These are phyloP conservation scores for Paecilomyces fulvus DNA, from an alignment of 2,329 filamentous ascomycete species.

Conservation along the genomic window DNA sequence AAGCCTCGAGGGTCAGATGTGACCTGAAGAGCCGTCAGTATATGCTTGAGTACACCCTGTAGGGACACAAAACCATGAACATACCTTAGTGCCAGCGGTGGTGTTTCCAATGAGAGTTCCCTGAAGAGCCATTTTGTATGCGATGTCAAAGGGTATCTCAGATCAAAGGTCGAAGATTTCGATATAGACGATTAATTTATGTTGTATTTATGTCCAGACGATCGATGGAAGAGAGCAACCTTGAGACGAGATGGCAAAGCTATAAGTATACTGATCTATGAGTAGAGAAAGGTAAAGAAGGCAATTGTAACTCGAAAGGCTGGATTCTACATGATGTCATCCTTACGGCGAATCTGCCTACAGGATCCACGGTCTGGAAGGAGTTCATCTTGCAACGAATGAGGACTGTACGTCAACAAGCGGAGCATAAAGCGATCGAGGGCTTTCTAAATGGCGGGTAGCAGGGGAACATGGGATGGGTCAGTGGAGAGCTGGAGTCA, in stretches of 20 bases:
- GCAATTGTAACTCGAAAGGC: background rate
- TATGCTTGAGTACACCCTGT: background rate
- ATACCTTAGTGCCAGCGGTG: slow-evolving; percentile 28
- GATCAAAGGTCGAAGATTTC: background rate
- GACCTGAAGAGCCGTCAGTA: slow-evolving; percentile 9
- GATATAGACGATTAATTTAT: background rate
- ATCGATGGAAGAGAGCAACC: background rate
- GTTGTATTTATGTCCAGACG: background rate
- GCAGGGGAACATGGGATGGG: background rate
- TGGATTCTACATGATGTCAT: slow-evolving; percentile 20
- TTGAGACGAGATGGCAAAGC: slow-evolving; percentile 6
- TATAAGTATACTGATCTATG: slow-evolving; percentile 13
- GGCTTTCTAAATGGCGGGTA: background rate
- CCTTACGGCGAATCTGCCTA: slow-evolving; percentile 15
- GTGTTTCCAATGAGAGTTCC: slow-evolving; percentile 26
- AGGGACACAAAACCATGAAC: background rate
- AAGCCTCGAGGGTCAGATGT: slow-evolving; percentile 41
- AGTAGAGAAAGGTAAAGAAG: background rate
- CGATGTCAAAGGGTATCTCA: background rate
- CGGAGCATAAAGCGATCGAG: background rate
- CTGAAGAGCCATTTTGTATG: slow-evolving; percentile 30
- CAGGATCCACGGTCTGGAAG: slow-evolving; percentile 3
- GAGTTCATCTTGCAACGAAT: slow-evolving; percentile 3
- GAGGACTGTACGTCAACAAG: slow-evolving; percentile 7
- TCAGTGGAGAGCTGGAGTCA: background rate